Conservation (phyloP, 495 filamentous ascomycete species). For the Aspergillus sparsus region DNA sequence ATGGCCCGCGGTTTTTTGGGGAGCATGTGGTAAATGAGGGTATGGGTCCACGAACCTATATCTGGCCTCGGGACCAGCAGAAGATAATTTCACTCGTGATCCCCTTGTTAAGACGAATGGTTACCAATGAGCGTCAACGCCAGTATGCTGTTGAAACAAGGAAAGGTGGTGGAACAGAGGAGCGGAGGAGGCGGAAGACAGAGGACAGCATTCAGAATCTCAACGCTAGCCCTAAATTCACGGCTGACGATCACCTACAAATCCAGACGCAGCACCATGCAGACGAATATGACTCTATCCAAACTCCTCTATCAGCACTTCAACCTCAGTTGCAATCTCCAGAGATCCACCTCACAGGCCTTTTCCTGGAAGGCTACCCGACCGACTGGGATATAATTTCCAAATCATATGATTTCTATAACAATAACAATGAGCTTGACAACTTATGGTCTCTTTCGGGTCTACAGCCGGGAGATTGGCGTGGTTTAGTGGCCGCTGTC, state of each 20-base stretch:
- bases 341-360: conserved; percentile 38
- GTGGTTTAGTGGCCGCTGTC: conserved; percentile 48
- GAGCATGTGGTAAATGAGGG: conserved; percentile 47
- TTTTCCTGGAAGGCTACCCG: conserved; percentile 42
- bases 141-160: conserved; percentile 62
- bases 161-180: conserved; percentile 48
- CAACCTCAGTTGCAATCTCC: conserved; percentile 29
- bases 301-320: conserved; percentile 28
- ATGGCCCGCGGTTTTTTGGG: conserved; percentile 59
- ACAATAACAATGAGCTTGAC: conserved; percentile 44
- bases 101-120: conserved; percentile 61
- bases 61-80: conserved; percentile 59
- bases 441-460: conserved; percentile 48
- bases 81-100: conserved; percentile 60
- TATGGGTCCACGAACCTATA: conserved; percentile 44
- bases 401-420: conserved; percentile 42
- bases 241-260: conserved; percentile 38
- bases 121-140: conserved; percentile 64
- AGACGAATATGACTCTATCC: conserved; percentile 30
- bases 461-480: conserved; percentile 47
- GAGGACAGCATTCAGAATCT: conserved; percentile 40
- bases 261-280: conserved; percentile 36
- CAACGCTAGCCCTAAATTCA: conserved; percentile 29
- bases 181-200: conserved; percentile 45
- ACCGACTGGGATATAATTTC: conserved; percentile 43